These are phyloP conservation scores for Pyracantha coccinea DNA, from an alignment of 331 rosid species.

Conservation along the genomic window DNA sequence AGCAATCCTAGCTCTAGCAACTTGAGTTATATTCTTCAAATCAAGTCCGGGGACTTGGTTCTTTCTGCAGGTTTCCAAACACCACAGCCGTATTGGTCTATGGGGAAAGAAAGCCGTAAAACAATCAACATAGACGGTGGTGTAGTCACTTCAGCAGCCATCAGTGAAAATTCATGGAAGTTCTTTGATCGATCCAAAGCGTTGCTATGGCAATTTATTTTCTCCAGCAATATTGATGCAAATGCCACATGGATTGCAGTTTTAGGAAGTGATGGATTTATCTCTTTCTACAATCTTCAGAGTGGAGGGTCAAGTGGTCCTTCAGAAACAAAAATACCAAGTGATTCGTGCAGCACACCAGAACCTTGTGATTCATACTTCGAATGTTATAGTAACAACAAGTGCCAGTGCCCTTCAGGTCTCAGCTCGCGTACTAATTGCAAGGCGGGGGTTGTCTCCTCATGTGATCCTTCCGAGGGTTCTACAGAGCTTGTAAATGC, in stretches of 20 bases:
- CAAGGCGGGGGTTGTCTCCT: slow-evolving; percentile 46
- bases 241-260: slow-evolving; percentile 70
- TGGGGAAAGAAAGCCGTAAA: slow-evolving; percentile 54
- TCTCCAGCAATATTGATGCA: slow-evolving; percentile 22
- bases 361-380: slow-evolving; percentile 63
- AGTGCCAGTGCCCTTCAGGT: slow-evolving; percentile 77
- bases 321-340: slow-evolving; percentile 45
- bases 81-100: slow-evolving; percentile 87
- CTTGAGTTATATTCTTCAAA: slow-evolving; percentile 55
- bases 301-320: slow-evolving; percentile 15
- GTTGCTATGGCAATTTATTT: slow-evolving; percentile 56
- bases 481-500: slow-evolving; percentile 33
- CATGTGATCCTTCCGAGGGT: slow-evolving; percentile 30
- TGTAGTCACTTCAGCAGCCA: slow-evolving; percentile 33
- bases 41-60: slow-evolving; percentile 56
- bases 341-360: slow-evolving; percentile 59
- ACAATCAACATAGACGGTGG: slow-evolving; percentile 37
- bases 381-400: slow-evolving; percentile 30
- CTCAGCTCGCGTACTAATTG: slow-evolving; percentile 50
- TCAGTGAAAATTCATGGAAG: slow-evolving; percentile 70
- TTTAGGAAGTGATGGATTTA: slow-evolving; percentile 60
- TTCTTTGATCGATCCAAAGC: slow-evolving; percentile 50
- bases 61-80: slow-evolving; percentile 54
- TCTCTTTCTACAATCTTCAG: slow-evolving; percentile 50
- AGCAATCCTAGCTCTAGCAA: slow-evolving; percentile 43